phyloP scores from a whole-genome alignment of 2,329 filamentous ascomycete species.

The Fusarium nodosum region DNA sequence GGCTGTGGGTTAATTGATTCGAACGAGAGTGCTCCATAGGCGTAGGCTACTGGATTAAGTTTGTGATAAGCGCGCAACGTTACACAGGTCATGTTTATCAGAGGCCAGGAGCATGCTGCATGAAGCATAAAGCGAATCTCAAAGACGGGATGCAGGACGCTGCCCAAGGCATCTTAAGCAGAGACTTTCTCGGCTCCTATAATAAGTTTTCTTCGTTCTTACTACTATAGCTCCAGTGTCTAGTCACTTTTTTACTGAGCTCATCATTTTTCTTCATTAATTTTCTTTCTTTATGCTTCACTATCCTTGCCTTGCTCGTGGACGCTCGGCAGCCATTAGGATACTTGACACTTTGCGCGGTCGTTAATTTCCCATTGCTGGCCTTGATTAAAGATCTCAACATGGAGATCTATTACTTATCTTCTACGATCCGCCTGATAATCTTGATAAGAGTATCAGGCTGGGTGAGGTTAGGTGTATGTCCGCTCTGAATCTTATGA shows the following conservation, averaged over 20 bases:
- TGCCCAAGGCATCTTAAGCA: too few species aligned
- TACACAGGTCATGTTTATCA: neutral
- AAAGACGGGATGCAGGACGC: neutral
- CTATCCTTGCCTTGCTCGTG: neutral
- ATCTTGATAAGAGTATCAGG: slow-evolving; percentile 4
- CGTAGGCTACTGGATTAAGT: neutral
- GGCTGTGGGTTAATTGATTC: neutral
- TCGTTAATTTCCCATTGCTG: neutral
- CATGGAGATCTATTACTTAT: neutral
- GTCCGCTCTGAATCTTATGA: slow-evolving; percentile 15
- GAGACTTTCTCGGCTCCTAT: too few species aligned
- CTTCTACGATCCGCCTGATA: neutral
- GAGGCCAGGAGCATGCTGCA: neutral
- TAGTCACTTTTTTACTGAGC: neutral
- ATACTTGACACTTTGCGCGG: too few species aligned
- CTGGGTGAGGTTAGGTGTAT: slow-evolving; percentile 10
- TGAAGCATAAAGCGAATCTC: neutral
- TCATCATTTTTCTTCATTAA: neutral
- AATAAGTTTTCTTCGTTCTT: neutral
- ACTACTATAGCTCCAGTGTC: neutral
- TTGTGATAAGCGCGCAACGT: neutral
- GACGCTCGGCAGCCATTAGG: neutral
- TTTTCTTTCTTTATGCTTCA: neutral
- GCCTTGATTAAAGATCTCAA: neutral
- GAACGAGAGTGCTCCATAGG: neutral